Evolutionary conservation across 805 yeast species (phyloP), one percentile per base, ranked within the genome.

Genomic region (Priceomyces haplophilus): DNA sequence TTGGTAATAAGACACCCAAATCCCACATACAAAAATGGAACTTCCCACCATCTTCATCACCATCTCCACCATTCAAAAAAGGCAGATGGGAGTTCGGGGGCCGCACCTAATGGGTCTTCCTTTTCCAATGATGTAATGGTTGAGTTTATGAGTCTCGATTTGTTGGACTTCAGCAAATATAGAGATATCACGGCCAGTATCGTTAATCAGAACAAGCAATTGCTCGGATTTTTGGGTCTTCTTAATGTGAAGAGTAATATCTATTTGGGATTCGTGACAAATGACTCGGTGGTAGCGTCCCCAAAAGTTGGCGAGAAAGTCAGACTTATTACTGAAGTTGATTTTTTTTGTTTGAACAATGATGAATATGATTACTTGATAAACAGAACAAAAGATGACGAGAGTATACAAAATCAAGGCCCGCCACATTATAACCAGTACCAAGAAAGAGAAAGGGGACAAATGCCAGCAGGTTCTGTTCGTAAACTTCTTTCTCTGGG

Each of bases 141-240:
- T 31, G 86, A 80, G 50, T 78, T 78, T 44, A 72, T 80, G 3
- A 68, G 72, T 2, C 66, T 65, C 5, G 63, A 61, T 2, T 55
- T 60, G 44, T 57, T 72, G 44, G 74, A 66, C 37, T 55, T 69
- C 39, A 52, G 55, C 32, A 60, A 56, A 2, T 83, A 70, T 53
- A 60, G 59, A 13, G 83, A 78, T 38, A 56, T 76, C 16, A 63
- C 75, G 1, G 65, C 69, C 3, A 56, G 48, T 19, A 53, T 50
- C 40, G 31, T 52, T 27, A 38, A 51, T 12, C 54, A 44, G 43
- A 51, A 47, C 31, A 53, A 61, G 47, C 45, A 54, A 60, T 32
- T 79, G 55, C 51, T 67, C 49, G 90, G 88, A 1, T 72, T 85
- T 29, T 56, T 84, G 20, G 95, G 95, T 0, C 58, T 85, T 19